Conservation (phyloP, 2,329 filamentous ascomycete genomes). For the Fusarium denticulatum region DNA sequence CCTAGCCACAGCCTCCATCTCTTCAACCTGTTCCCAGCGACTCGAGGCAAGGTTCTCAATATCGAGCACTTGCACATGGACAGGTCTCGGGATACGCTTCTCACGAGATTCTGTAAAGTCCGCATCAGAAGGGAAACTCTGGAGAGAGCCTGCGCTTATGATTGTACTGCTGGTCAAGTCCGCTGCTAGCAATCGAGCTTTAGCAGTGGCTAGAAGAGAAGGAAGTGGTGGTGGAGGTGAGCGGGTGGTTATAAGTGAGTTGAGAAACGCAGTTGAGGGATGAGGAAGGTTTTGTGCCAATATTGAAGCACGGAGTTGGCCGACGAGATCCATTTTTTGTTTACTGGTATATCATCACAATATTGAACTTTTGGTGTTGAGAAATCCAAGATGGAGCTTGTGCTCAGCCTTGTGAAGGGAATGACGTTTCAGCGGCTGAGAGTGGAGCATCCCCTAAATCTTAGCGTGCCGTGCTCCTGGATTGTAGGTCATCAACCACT, state of each 20-base stretch:
- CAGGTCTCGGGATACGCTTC: conserved; percentile 65
- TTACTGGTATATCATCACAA: conserved; percentile 8
- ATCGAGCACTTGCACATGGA: conserved; percentile 85
- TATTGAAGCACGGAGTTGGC: conserved; percentile 64
- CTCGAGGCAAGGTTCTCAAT: conserved; percentile 84
- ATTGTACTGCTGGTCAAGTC: conserved; percentile 71
- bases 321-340: conserved; percentile 44
- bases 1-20: conserved; percentile 76
- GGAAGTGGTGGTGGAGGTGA: conserved; percentile 70
- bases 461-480: conserved; percentile 32
- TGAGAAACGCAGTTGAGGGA: conserved; percentile 69
- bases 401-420: conserved; percentile 31
- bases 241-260: conserved; percentile 66
- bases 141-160: conserved; percentile 53
- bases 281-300: conserved; percentile 63
- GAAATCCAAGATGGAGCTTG: not conserved
- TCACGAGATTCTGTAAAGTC: conserved; percentile 64
- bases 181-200: conserved; percentile 80
- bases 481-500: conserved; percentile 27
- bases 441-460: conserved; percentile 28
- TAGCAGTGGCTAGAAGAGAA: conserved; percentile 80
- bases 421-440: conserved; percentile 42
- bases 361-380: conserved; percentile 17
- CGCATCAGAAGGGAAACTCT: conserved; percentile 65
- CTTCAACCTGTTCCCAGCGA: conserved; percentile 88